These are phyloP conservation scores for Diaporthe aspalathi DNA, from an alignment of 2,329 filamentous ascomycete genomes.

Conservation along the genomic window DNA sequence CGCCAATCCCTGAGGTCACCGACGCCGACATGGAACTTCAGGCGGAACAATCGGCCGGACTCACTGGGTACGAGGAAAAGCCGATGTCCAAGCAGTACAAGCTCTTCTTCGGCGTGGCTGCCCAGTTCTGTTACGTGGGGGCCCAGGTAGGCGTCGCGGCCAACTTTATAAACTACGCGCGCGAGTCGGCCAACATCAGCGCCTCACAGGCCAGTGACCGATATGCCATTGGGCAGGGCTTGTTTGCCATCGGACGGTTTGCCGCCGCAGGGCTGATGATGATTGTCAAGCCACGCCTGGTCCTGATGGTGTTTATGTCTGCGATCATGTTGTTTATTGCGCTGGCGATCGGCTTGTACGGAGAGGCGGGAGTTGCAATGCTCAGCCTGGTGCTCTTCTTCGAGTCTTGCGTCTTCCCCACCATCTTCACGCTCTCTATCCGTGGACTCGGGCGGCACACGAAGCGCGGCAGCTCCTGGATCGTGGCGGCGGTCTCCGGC, in stretches of 20 bases:
- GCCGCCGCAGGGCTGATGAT: constrained; percentile 74
- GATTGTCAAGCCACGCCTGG: constrained; percentile 70
- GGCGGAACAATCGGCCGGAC: constrained; percentile 60
- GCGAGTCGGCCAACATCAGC: constrained; percentile 66
- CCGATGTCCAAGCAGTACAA: constrained; percentile 76
- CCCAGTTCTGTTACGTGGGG: constrained; percentile 82
- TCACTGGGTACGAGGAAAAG: constrained; percentile 64
- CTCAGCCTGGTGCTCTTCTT: constrained; percentile 79
- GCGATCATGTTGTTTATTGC: constrained; percentile 71
- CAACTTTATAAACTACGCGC: constrained; percentile 78
- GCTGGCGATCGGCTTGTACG: constrained; percentile 57
- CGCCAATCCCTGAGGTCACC: constrained; percentile 76
- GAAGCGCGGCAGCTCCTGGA: constrained; percentile 78
- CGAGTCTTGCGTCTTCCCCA: constrained; percentile 82
- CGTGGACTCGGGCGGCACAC: constrained; percentile 79
- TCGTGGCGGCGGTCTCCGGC: constrained; percentile 75
- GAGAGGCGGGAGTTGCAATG: constrained; percentile 63
- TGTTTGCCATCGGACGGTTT: constrained; percentile 79
- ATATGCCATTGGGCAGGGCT: constrained; percentile 78
- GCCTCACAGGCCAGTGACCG: constrained; percentile 69
- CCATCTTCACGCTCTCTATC: constrained; percentile 82
- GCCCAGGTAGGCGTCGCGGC: constrained; percentile 73
- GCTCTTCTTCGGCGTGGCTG: constrained; percentile 77
- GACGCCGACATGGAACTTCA: constrained; percentile 73
- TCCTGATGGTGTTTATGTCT: constrained; percentile 74